Evolutionary conservation across 345 rosid species (phyloP), one percentile per base, ranked within the genome.

Genomic region (Ailanthus altissimus): DNA sequence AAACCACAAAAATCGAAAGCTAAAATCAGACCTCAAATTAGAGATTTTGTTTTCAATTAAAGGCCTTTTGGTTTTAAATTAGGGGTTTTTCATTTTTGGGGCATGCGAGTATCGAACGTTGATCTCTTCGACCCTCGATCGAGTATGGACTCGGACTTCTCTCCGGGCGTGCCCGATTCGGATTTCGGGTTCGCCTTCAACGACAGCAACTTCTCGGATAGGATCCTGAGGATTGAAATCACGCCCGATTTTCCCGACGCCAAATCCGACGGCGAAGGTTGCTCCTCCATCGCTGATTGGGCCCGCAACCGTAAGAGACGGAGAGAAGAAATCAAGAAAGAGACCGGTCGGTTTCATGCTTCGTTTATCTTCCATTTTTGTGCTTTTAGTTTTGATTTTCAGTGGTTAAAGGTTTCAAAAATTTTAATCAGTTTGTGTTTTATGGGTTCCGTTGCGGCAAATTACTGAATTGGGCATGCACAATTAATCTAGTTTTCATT

Each of bases 131-230:
- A 86, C 64, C 86, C 85, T 18, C 76, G 65, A 71, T 56, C 80
- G 38, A 77, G 45, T 56, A 86, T 85, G 90, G 90, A 85, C 62
- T 84, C 90, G 20, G 87, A 87, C 49, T 74, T 77, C 61, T 85
- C 88, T 18, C 78, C 85, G 40, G 72, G 69, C 2, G 75, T 25
- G 38, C 54, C 79, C 23, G 91, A 87, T 70, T 74, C 89, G 9
- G 91, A 90, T 74, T 92, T 92, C 63, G 91, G 80, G 0, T 91
- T 94, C 77, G 98, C 98, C 40, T 94, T 91, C 85, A 84, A 94
- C 86, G 84, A 91, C 72, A 86, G 84, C 63, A 89, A 81, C 47
- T 94, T 94, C 88, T 93, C 98, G 59, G 98, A 91, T 68, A 88
- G 94, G 76, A 75, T 90, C 46, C 84, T 94, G 40, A 88, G 86